These are phyloP conservation scores for Fusarium siculi DNA, from an alignment of 2,329 filamentous ascomycete genomes.

Conservation along the genomic window DNA sequence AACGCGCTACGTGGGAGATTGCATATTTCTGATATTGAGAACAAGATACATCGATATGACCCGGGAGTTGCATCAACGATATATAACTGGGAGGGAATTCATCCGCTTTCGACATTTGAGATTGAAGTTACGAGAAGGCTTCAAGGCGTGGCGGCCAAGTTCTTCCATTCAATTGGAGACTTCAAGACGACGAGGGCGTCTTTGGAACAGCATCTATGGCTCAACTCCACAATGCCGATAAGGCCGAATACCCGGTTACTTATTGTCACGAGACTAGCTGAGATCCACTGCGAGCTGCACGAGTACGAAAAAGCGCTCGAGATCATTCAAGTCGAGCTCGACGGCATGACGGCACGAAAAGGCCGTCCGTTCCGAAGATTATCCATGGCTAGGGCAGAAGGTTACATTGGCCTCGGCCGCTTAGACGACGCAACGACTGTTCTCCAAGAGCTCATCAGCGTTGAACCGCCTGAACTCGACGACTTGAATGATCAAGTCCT, in stretches of 20 bases:
- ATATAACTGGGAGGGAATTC: conserved; percentile 46
- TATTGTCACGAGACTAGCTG: conserved; percentile 43
- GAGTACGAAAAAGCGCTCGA: conserved; percentile 38
- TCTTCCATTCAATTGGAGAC: conserved; percentile 49
- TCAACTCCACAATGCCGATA: conserved; percentile 41
- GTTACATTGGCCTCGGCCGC: conserved; percentile 34
- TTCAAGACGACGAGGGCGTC: conserved; percentile 45
- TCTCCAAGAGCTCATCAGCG: conserved; percentile 19
- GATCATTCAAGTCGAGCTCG: conserved; percentile 40
- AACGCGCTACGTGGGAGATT: conserved; percentile 47
- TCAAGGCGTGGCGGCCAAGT: conserved; percentile 47
- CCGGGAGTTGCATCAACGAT: conserved; percentile 44
- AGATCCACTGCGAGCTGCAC: conserved; percentile 46
- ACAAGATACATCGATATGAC: conserved; percentile 49
- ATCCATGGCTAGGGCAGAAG: conserved; percentile 41
- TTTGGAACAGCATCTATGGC: conserved; percentile 46
- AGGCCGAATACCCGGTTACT: conserved; percentile 42
- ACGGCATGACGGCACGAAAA: conserved; percentile 14
- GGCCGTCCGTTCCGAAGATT: conserved; percentile 42
- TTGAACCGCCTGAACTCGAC: conserved; percentile 41
- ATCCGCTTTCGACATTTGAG: conserved; percentile 47
- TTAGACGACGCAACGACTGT: conserved; percentile 21
- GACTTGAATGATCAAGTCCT: conserved; percentile 48
- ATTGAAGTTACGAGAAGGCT: conserved; percentile 49
- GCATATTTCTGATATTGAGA: conserved; percentile 50